Evolutionary conservation across 2,329 filamentous ascomycete species (phyloP).

Genomic region (Ascochyta lentis): DNA sequence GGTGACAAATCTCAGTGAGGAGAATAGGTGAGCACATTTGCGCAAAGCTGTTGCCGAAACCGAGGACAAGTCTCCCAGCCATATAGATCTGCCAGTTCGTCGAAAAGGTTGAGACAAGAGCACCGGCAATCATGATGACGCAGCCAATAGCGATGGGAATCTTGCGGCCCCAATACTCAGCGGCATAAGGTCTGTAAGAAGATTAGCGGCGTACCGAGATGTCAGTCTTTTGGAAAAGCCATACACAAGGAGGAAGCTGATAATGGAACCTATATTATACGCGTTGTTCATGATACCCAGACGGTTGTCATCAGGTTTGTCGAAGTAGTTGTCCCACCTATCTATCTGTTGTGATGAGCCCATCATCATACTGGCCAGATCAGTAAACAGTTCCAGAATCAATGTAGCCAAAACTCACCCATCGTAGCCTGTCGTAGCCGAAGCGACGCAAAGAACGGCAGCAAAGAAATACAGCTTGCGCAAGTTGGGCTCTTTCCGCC

Average conservation of each 20-base stretch:
- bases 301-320: slow-evolving; percentile 47
- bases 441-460: slow-evolving; percentile 59
- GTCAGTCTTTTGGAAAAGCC: neutral
- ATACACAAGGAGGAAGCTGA: slow-evolving; percentile 42
- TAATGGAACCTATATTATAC: slow-evolving; percentile 51
- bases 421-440: slow-evolving; percentile 64
- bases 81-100: slow-evolving; percentile 57
- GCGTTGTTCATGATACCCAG: slow-evolving; percentile 56
- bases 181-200: slow-evolving; percentile 39
- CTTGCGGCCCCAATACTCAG: slow-evolving; percentile 54
- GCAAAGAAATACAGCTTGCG: slow-evolving; percentile 63
- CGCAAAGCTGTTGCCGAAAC: slow-evolving; percentile 70
- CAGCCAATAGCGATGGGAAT: slow-evolving; percentile 52
- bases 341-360: slow-evolving; percentile 53
- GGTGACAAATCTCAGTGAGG: slow-evolving; percentile 70
- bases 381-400: slow-evolving; percentile 7
- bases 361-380: slow-evolving; percentile 49
- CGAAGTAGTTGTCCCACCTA: slow-evolving; percentile 48
- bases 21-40: slow-evolving; percentile 70
- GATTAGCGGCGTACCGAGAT: neutral
- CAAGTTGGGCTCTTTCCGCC: slow-evolving; percentile 62
- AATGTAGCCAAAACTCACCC: slow-evolving; percentile 48
- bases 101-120: slow-evolving; percentile 35
- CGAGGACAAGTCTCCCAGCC: slow-evolving; percentile 66
- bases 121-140: slow-evolving; percentile 55